Evolutionary conservation across 1,139 yeast species (phyloP), one percentile per base, ranked within the genome.

Genomic region (Dujonia santamariae): DNA sequence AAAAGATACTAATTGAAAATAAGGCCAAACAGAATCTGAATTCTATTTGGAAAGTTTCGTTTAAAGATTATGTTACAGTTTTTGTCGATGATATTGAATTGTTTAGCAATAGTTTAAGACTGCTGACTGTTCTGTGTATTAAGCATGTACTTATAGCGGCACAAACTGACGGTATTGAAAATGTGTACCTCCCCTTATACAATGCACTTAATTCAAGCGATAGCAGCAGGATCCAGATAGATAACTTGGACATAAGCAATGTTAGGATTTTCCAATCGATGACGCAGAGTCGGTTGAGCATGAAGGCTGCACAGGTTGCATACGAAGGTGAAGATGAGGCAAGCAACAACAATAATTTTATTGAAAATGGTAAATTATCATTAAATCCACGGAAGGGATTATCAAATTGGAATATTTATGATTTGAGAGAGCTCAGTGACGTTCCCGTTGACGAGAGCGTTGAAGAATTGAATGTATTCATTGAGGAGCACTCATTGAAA

Each of bases 381-480:
- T 11, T n/a, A 11, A 14, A 19, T 17, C 15, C 19, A 5, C 29
- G 15, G 5, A n/a, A 11, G 21, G 21, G 29, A 15, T 19, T 29
- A 13, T 11, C 34, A 17, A 54, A 54, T 41, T 54, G 61, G 59
- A 44, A 47, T 21, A 43, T 53, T 3, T 45, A 50, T 26, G 51
- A 50, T 34, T 41, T 47, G 22, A 35, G 43, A 16, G 61, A 56
- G 34, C 43, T 54, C 30, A 25, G 37, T n/a, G 39, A 41, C 19
- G 32, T 53, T 24, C 59, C 60, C 3, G 39, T 29, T 27, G 53
- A 55, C 30, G 36, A 31, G 17, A 43, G 48, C 27, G 43, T 56
- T 24, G 31, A 39, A 6, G 51, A 51, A 12, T 44, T 56, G 41
- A 50, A 51, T 32, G 38, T 56, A 2, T 45, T 45, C 21, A 41